These are phyloP conservation scores for Tricholoma matsutake DNA, from an alignment of 768 basidiomycete genomes.

Conservation along the genomic window DNA sequence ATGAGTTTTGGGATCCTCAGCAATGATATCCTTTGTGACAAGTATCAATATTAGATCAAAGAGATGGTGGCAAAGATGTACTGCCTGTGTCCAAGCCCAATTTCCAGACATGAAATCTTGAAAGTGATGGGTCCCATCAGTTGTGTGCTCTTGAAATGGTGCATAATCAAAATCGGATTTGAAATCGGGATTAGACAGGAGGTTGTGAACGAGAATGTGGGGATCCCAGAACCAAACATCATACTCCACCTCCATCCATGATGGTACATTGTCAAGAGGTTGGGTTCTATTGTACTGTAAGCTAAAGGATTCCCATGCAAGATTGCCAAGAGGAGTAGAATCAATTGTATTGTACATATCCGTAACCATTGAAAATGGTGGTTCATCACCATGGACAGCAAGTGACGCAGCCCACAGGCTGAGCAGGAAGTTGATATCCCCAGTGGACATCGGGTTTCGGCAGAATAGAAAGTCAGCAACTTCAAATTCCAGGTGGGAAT, in stretches of 20 bases:
- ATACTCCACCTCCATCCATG: neutral
- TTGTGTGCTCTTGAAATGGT: no score
- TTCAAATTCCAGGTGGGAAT: neutral
- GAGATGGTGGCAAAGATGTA: no score
- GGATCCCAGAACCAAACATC: no score
- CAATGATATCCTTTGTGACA: neutral
- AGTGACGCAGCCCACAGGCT: constrained; percentile 16
- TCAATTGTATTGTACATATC: constrained; percentile 4
- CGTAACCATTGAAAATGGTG: neutral
- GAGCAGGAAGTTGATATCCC: constrained; percentile 5
- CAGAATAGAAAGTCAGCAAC: neutral
- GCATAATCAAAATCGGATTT: neutral
- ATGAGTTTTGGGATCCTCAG: neutral
- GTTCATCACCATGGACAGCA: neutral
- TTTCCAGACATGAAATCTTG: no score
- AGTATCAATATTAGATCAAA: no score
- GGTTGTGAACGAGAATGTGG: no score
- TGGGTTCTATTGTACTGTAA: neutral
- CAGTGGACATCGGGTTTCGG: neutral
- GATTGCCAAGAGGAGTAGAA: neutral
- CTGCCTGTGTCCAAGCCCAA: neutral
- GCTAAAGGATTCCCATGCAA: constrained; percentile 4
- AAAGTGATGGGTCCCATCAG: neutral
- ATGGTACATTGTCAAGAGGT: neutral
- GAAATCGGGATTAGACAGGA: neutral